Evolutionary conservation across 2,329 filamentous ascomycete species (phyloP).

Genomic region (Magnaporthiopsis rhizophila): DNA sequence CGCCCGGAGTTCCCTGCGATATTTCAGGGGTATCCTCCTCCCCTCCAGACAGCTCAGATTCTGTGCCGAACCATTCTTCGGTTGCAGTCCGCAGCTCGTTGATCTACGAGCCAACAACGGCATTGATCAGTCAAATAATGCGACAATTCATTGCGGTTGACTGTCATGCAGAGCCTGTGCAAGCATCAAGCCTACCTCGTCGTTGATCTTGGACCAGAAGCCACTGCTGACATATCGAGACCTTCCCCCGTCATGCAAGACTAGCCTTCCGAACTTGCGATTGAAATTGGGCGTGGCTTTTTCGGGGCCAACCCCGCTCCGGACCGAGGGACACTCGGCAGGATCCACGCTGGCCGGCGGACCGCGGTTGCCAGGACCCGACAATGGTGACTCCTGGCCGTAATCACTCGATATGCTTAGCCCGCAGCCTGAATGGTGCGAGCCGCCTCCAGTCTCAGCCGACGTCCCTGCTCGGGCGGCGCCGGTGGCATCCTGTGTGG

Average conservation of each 20-base stretch:
- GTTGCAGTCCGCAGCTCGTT: constrained; percentile 42
- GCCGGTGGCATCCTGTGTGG: constrained; percentile 11
- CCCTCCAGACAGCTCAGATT: constrained; percentile 51
- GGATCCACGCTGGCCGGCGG: constrained; percentile 14
- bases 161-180: neutral
- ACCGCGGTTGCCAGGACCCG: constrained; percentile 11
- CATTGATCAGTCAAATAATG: constrained; percentile 12
- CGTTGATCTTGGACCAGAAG: constrained; percentile 69
- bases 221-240: constrained; percentile 68
- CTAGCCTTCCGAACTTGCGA: constrained; percentile 57
- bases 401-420: neutral
- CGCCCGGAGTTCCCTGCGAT: constrained; percentile 23
- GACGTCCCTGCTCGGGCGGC: constrained; percentile 10
- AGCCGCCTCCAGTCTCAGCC: constrained; percentile 2
- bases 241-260: constrained; percentile 60
- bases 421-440: constrained; percentile 7
- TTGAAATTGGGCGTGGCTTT: constrained; percentile 28
- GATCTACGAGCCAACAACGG: constrained; percentile 20
- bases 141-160: neutral
- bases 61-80: constrained; percentile 37
- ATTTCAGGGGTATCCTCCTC: constrained; percentile 45
- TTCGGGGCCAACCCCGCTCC: neutral
- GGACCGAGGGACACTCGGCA: constrained; percentile 10
- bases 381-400: neutral
- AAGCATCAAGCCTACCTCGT: constrained; percentile 46